These are phyloP conservation scores for Cordyceps tenuipes DNA, from an alignment of 2,329 filamentous ascomycete genomes.

Conservation along the genomic window DNA sequence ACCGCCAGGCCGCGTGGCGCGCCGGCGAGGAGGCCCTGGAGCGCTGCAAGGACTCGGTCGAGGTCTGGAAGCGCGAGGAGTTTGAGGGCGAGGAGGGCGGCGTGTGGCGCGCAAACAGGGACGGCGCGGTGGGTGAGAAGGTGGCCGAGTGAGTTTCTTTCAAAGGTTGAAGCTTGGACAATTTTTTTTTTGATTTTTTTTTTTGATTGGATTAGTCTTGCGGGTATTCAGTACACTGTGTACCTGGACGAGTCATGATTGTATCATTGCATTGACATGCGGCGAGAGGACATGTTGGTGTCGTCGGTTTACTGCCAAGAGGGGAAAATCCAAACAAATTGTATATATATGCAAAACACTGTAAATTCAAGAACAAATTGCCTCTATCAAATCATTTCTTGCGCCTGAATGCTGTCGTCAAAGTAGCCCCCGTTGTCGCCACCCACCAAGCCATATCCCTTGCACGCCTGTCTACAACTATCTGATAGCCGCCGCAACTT, in stretches of 20 bases:
- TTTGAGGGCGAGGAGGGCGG: conserved; percentile 69
- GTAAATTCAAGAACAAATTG: neutral
- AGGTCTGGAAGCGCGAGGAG: conserved; percentile 92
- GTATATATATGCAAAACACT: neutral
- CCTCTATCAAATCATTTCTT: neutral
- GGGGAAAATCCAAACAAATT: too few relatives aligned
- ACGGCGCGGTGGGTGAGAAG: conserved; percentile 53
- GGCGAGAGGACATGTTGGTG: too few relatives aligned
- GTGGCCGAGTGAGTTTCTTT: conserved; percentile 21
- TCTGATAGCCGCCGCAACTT: neutral
- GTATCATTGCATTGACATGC: too few relatives aligned
- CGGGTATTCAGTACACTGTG: neutral
- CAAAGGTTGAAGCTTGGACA: neutral
- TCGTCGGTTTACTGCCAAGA: too few relatives aligned
- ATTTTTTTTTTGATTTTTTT: neutral
- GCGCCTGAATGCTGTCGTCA: neutral
- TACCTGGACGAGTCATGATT: neutral
- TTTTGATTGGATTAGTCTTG: neutral
- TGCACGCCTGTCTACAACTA: neutral
- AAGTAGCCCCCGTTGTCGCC: neutral
- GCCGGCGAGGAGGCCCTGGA: conserved; percentile 87
- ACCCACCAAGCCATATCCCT: neutral
- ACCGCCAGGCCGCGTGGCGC: conserved; percentile 76
- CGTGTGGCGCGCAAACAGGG: conserved; percentile 81
- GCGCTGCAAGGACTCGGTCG: conserved; percentile 74